Evolutionary conservation across 441 rosid genomes (phyloP), one percentile per base, ranked within the genome.

Genomic region (Erodium texanum): DNA sequence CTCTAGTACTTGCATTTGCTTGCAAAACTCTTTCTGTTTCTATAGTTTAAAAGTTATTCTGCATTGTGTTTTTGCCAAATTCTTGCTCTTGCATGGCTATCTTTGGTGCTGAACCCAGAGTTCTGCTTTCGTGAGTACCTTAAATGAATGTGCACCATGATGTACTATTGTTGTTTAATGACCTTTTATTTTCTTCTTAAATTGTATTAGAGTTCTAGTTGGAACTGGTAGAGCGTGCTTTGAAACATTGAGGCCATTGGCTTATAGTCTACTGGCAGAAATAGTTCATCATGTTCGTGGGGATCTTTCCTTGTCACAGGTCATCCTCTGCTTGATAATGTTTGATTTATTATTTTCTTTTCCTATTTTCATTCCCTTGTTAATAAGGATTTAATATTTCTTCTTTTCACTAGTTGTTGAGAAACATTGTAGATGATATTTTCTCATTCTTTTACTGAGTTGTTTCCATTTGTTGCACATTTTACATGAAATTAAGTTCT

Each of bases 191-290:
- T 32, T 48, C 65, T 68, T 19, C 58, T 45, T 24, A 24, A 23
- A 22, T 23, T 22, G 27, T 59, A 3, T 59, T 23, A 59, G 64
- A 23, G 64, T 59, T 59, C 85, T 92, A 67, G 98, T 92, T 74
- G 99, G 99, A 76, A 85, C 96, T 65, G 98, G 99, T 48, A 83
- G 95, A 69, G 99, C 97, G 64, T 95, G 99, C 80, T 92, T 85
- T 76, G 97, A 95, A 83, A 88, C 98, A 70, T 69, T 95, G 81
- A 92, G 99, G 74, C 99, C 99, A 66, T 81, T 95, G 83, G 99
- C 99, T 69, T 95, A 92, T 84, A 95, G 99, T 80, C 81, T 95
- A 62, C 82, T 95, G 65, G 99, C 99, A 15, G 99, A 95, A 85
- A 92, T 95, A 76, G 98, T 92, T 76, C 99, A 95, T 82, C 99